These are phyloP conservation scores for Crucibulum laeve DNA, from an alignment of 768 basidiomycete species.

Conservation along the genomic window DNA sequence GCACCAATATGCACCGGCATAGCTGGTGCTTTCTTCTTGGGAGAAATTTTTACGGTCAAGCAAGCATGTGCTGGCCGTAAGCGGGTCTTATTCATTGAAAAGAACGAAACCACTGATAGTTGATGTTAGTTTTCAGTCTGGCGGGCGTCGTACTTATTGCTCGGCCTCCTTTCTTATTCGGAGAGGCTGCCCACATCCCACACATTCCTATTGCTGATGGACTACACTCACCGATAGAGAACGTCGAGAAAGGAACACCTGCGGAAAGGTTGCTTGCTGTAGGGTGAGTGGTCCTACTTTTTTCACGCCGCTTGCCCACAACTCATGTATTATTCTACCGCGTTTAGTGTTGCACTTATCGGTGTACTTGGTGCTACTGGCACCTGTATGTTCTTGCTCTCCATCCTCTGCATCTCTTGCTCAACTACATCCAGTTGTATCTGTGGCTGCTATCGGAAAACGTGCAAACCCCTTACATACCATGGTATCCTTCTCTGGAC, in stretches of 20 bases:
- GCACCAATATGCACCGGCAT: slow-evolving; percentile 62
- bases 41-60: slow-evolving; percentile 50
- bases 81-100: slow-evolving; percentile 9
- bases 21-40: slow-evolving; percentile 55
- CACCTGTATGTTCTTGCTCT: slow-evolving; percentile 48
- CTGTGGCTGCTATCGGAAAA: slow-evolving; percentile 64
- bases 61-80: slow-evolving; percentile 49
- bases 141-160: slow-evolving; percentile 80
- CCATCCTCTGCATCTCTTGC: neutral
- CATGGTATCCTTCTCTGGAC: slow-evolving; percentile 60
- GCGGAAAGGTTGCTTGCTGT: slow-evolving; percentile 55
- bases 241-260: slow-evolving; percentile 20
- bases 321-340: neutral
- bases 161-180: slow-evolving; percentile 73
- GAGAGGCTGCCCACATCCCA: slow-evolving; percentile 19
- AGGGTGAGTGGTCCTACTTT: slow-evolving; percentile 28
- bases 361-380: slow-evolving; percentile 65
- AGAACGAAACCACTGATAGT: neutral
- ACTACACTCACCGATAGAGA: slow-evolving; percentile 14
- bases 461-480: slow-evolving; percentile 74
- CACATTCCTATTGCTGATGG: slow-evolving; percentile 3
- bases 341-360: slow-evolving; percentile 57
- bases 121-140: slow-evolving; percentile 52
- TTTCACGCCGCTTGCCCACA: neutral
- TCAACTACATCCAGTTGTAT: slow-evolving; percentile 22